Evolutionary conservation across 805 yeast genomes (phyloP).

Genomic region (Candida awuae): DNA sequence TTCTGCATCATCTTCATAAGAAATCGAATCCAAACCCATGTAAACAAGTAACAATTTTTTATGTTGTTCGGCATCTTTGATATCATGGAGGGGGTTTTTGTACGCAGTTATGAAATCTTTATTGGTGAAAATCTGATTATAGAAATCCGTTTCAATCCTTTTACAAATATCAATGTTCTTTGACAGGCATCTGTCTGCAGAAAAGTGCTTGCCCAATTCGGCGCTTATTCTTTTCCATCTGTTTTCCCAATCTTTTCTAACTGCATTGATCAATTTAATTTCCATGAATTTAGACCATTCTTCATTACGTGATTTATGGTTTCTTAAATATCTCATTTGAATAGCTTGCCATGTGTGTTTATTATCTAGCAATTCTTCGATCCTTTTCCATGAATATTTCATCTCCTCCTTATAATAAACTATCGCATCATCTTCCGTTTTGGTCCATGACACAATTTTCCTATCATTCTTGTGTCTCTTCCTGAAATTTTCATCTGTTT

Average conservation of each 20-base stretch:
- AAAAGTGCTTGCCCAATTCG: conserved; percentile 27
- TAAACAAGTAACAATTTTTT: conserved; percentile 30
- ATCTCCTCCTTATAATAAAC: conserved; percentile 32
- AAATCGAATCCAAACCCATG: conserved; percentile 30
- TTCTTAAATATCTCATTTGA: conserved; percentile 38
- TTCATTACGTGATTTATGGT: conserved; percentile 30
- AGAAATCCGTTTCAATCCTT: conserved; percentile 23
- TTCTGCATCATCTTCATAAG: conserved; percentile 26
- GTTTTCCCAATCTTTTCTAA: conserved; percentile 33
- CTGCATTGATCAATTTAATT: conserved; percentile 23
- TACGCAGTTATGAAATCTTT: conserved; percentile 25
- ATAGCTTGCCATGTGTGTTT: conserved; percentile 39
- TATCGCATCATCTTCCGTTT: conserved; percentile 31
- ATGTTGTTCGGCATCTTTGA: conserved; percentile 27
- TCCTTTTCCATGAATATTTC: conserved; percentile 33
- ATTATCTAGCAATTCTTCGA: conserved; percentile 26
- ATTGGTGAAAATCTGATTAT: conserved; percentile 21
- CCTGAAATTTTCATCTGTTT: conserved; percentile 1
- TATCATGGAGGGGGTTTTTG: conserved; percentile 21
- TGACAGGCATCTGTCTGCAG: conserved; percentile 24
- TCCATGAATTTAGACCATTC: conserved; percentile 32
- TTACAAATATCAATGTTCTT: conserved; percentile 28
- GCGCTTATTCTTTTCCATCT: conserved; percentile 33
- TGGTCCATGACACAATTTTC: conserved; percentile 25
- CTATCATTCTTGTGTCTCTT: neutral